phyloP scores from a whole-genome alignment of 106 monocot genomes.

The Chionographis japonica region DNA sequence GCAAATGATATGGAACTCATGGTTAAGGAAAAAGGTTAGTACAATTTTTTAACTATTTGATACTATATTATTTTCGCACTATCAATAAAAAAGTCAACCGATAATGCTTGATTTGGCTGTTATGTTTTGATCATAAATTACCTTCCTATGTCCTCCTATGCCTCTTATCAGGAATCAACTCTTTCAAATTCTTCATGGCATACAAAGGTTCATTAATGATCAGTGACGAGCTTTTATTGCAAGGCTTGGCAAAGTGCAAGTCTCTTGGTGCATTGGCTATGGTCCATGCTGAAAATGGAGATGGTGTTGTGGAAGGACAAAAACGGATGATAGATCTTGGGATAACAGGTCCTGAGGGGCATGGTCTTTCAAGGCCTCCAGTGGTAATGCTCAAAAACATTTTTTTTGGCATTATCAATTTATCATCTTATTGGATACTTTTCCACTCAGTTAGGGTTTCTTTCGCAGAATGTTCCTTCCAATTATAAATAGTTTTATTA shows the following conservation, averaged over 20 bases:
- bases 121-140: conserved; percentile 1
- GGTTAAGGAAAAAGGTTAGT: conserved; percentile 91
- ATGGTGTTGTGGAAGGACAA: conserved; percentile 93
- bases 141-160: background rate
- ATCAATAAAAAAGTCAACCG: background rate
- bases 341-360: conserved; percentile 95
- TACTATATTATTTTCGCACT: background rate
- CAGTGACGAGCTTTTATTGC: conserved; percentile 77
- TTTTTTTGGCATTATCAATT: background rate
- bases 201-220: conserved; percentile 97
- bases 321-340: conserved; percentile 86
- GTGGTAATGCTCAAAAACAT: conserved; percentile 45
- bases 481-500: too few relatives aligned
- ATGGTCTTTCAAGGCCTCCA: conserved; percentile 94
- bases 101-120: background rate
- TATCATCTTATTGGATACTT: background rate
- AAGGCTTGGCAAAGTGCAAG: conserved; percentile 85
- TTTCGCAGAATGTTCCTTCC: background rate
- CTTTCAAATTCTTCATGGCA: conserved; percentile 99
- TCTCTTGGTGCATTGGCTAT: conserved; percentile 93
- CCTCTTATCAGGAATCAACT: conserved; percentile 75
- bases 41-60: background rate
- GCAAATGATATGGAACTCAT: conserved; percentile 91
- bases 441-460: background rate
- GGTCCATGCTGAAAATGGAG: conserved; percentile 99